These are phyloP conservation scores for Dictyostelium intermedium DNA, from an alignment of 78 protist species.

Conservation along the genomic window DNA sequence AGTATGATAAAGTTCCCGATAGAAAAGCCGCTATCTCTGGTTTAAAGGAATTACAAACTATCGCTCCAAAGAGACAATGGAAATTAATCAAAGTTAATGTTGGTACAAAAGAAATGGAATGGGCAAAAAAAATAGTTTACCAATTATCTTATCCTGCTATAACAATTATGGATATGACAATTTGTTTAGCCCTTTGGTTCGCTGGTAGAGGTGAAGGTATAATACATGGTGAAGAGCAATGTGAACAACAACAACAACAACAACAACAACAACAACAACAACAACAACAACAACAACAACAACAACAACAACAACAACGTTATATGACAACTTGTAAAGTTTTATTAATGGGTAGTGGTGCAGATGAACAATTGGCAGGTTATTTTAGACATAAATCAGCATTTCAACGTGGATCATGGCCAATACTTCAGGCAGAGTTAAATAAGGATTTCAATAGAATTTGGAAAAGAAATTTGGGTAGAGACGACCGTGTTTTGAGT, in stretches of 20 bases:
- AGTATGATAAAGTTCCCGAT: constrained; percentile 79
- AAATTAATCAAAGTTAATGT: constrained; percentile 76
- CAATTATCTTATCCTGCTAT: constrained; percentile 15
- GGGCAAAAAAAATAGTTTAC: constrained; percentile 45
- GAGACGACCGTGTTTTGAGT: constrained; percentile 94
- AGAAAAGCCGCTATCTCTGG: constrained; percentile 71
- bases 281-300: too few species aligned
- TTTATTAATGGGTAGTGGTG: constrained; percentile 93
- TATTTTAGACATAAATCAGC: constrained; percentile 88
- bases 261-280: too few species aligned
- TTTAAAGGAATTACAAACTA: constrained; percentile 25
- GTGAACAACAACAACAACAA: too few species aligned
- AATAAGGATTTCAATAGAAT: constrained; percentile 84
- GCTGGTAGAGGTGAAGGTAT: constrained; percentile 85
- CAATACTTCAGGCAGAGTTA: constrained; percentile 79
- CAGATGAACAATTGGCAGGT: constrained; percentile 96
- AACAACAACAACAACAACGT: background rate
- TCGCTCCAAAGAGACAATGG: constrained; percentile 34
- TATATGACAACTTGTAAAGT: constrained; percentile 70
- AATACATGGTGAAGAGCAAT: constrained; percentile 12
- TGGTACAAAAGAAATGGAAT: constrained; percentile 14
- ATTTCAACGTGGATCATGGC: constrained; percentile 68
- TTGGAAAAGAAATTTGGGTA: constrained; percentile 90
- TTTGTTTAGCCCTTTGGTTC: constrained; percentile 91
- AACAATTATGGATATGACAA: constrained; percentile 94